These are phyloP conservation scores for Candida neerlandica DNA, from an alignment of 1,139 yeast genomes.

Conservation along the genomic window DNA sequence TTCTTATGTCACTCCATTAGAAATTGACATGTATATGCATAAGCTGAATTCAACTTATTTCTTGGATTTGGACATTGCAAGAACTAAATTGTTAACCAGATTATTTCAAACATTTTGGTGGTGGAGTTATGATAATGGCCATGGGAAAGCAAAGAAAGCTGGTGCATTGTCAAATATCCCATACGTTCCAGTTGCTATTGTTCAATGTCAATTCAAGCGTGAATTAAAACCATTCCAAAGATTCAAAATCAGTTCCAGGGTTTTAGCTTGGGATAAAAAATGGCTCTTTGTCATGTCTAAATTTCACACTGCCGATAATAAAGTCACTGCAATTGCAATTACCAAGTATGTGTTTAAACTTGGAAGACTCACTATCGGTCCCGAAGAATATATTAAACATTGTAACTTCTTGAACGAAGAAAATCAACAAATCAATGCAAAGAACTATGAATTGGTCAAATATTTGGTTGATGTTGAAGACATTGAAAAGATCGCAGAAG, in stretches of 20 bases:
- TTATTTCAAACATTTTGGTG: slow-evolving; percentile 56
- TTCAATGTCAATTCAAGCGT: slow-evolving; percentile 65
- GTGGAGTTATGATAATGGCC: slow-evolving; percentile 42
- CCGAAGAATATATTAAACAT: slow-evolving; percentile 56
- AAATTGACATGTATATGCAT: slow-evolving; percentile 84
- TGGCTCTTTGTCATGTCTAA: slow-evolving; percentile 77
- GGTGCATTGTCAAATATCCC: slow-evolving; percentile 45
- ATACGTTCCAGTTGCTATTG: slow-evolving; percentile 77
- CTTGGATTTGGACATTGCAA: slow-evolving; percentile 78
- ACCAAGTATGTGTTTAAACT: slow-evolving; percentile 82
- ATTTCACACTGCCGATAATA: slow-evolving; percentile 42
- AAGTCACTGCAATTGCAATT: slow-evolving; percentile 60
- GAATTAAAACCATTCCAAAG: slow-evolving; percentile 70
- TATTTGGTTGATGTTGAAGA: slow-evolving; percentile 34
- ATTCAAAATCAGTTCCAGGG: slow-evolving; percentile 57
- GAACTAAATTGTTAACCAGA: slow-evolving; percentile 62
- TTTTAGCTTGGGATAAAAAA: slow-evolving; percentile 85
- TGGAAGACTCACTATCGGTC: slow-evolving; percentile 70
- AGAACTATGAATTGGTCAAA: slow-evolving; percentile 30
- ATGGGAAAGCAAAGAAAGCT: slow-evolving; percentile 31
- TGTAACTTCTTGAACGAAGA: slow-evolving; percentile 61
- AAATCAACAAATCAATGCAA: slow-evolving; percentile 42
- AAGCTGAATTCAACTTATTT: slow-evolving; percentile 87
- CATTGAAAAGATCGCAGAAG: slow-evolving; percentile 25
- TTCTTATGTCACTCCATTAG: slow-evolving; percentile 73